Percentiles rank a stretch among this genome's conserved stretches.
Evolutionary conservation across 352 stramenopile species (phyloP).

Genomic region (Peronospora farinosa): DNA sequence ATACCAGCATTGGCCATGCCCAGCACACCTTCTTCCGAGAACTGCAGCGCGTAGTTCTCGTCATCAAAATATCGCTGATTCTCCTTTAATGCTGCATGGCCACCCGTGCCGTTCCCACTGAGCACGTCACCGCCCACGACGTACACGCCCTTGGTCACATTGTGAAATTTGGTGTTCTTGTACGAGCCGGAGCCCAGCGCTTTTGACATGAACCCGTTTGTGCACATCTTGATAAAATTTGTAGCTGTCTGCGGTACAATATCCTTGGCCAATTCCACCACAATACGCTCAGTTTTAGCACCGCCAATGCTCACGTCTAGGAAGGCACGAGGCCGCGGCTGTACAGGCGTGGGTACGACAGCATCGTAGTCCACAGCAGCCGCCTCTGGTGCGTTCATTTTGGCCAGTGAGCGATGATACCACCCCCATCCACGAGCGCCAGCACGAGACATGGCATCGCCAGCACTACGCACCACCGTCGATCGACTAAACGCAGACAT

Average conservation of each 20-base stretch:
- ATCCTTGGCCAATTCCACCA: conserved; percentile 79
- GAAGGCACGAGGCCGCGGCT: conserved; percentile 63
- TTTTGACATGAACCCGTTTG: conserved; percentile 54
- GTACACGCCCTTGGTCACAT: conserved; percentile 79
- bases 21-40: conserved; percentile 74
- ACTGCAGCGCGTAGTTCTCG: conserved; percentile 85
- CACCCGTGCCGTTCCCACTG: conserved; percentile 64
- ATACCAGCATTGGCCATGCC: conserved; percentile 97
- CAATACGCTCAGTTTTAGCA: conserved; percentile 64
- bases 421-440: conserved; percentile 72
- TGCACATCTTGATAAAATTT: conserved; percentile 78
- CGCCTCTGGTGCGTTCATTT: conserved; percentile 73
- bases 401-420: conserved; percentile 77
- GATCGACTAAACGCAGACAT: conserved; percentile 60
- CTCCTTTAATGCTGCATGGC: conserved; percentile 61
- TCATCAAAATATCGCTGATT: conserved; percentile 77
- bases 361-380: conserved; percentile 57
- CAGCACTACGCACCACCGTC: conserved; percentile 50
- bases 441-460: conserved; percentile 47
- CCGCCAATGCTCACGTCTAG: conserved; percentile 81
- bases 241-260: conserved; percentile 67
- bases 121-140: conserved; percentile 70
- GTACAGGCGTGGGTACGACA: conserved; percentile 44
- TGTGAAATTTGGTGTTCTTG: conserved; percentile 82
- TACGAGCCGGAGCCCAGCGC: conserved; percentile 63